Evolutionary conservation across 768 basidiomycete species (phyloP).

Genomic region (Mrakia frigida): DNA sequence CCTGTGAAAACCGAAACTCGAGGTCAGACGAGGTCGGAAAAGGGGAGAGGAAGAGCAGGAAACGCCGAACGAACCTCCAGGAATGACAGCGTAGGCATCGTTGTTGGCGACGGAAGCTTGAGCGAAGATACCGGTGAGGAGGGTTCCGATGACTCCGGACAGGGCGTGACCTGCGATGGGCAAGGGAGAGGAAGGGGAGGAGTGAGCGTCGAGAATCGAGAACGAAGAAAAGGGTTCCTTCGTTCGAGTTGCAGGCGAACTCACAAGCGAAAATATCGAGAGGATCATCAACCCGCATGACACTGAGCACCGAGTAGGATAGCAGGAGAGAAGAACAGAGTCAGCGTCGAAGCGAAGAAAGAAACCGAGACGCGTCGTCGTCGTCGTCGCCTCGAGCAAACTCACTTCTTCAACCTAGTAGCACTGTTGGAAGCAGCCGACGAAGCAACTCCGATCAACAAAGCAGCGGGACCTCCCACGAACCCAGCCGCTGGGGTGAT

Average conservation of each 20-base stretch:
- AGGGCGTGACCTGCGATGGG: conserved; percentile 41
- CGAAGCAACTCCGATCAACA: conserved; percentile 66
- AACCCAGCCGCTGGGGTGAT: conserved; percentile 56
- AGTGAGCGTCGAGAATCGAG: not conserved
- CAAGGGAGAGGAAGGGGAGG: not conserved
- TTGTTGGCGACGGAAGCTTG: conserved; percentile 70
- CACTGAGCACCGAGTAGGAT: conserved; percentile 9
- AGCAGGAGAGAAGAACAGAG: not conserved
- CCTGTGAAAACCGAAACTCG: conserved; percentile 46
- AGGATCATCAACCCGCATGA: conserved; percentile 34
- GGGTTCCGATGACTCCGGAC: conserved; percentile 43
- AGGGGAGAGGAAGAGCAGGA: not conserved
- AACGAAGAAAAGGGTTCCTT: conserved; percentile 54
- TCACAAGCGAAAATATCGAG: conserved; percentile 84
- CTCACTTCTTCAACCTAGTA: conserved; percentile 79
- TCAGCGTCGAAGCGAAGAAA: not conserved
- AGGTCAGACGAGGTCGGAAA: not conserved
- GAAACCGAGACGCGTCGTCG: not conserved
- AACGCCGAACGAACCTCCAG: not conserved
- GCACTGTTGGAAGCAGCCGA: conserved; percentile 72
- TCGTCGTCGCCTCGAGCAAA: not conserved
- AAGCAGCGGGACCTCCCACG: conserved; percentile 55
- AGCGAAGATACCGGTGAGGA: conserved; percentile 51
- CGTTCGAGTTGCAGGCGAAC: conserved; percentile 44
- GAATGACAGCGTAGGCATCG: conserved; percentile 51